Evolutionary conservation across 495 filamentous ascomycete species (phyloP).

Genomic region (Aspergillus homomorphus): DNA sequence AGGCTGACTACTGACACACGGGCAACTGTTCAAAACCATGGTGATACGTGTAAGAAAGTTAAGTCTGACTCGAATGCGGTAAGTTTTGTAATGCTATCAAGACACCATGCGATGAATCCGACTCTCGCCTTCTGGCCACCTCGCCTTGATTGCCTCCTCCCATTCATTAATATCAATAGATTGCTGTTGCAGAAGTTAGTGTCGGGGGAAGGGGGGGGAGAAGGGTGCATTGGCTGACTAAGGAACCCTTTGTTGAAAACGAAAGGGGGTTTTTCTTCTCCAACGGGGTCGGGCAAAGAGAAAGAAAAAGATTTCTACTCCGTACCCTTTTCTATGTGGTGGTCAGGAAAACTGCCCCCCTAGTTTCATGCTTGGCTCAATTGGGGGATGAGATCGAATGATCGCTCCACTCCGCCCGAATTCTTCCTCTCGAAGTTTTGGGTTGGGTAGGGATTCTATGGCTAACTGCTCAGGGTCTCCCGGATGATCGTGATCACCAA

Average conservation of each 20-base stretch:
- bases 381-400: conserved; percentile 13
- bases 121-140: background rate
- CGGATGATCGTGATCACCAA: background rate
- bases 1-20: background rate
- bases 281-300: background rate
- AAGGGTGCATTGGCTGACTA: background rate
- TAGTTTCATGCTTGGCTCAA: conserved; percentile 6
- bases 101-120: too few relatives aligned
- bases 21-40: background rate
- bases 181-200: background rate
- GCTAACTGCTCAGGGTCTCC: conserved; percentile 1
- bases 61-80: background rate
- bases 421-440: conserved; percentile 1
- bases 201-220: background rate
- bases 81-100: background rate
- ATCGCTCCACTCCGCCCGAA: conserved; percentile 9
- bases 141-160: background rate
- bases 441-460: background rate
- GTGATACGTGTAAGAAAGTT: background rate
- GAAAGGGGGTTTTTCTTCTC: background rate
- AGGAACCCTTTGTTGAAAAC: background rate
- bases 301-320: background rate
- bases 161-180: background rate
- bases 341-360: background rate
- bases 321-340: background rate